Conservation (phyloP, 345 rosid genomes). For the Camelina sativa region DNA sequence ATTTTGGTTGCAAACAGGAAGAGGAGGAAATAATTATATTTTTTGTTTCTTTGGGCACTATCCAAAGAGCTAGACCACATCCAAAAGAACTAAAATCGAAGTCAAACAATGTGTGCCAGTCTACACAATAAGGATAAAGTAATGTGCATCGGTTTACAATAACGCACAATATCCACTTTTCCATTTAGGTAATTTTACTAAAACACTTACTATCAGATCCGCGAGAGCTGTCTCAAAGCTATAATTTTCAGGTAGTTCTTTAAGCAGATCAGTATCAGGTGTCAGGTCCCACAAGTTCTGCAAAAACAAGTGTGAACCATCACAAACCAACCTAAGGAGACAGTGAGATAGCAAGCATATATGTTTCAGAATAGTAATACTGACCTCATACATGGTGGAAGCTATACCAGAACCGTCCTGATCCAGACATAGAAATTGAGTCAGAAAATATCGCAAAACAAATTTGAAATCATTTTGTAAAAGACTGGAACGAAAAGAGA, state of each 20-base stretch:
- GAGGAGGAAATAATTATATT: background rate
- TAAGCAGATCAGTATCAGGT: conserved; percentile 61
- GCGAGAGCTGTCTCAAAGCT: conserved; percentile 72
- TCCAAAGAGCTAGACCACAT: background rate
- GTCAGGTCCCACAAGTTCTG: conserved; percentile 90
- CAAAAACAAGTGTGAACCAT: conserved; percentile 21
- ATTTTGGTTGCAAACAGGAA: background rate
- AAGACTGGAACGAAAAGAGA: background rate
- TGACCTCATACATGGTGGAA: conserved; percentile 55
- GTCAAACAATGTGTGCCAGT: background rate
- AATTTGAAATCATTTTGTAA: background rate
- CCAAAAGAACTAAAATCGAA: background rate
- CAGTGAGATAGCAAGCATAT: conserved; percentile 8
- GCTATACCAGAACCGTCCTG: conserved; percentile 62
- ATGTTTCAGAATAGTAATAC: conserved; percentile 5
- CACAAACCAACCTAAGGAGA: background rate
- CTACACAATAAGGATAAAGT: background rate
- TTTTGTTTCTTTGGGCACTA: background rate
- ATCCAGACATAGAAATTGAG: background rate
- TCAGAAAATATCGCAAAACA: background rate
- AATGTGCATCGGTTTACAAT: conserved; percentile 13
- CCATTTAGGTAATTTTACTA: background rate
- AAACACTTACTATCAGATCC: conserved; percentile 65
- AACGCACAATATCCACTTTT: too few relatives aligned
- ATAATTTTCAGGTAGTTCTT: conserved; percentile 68